Conservation (phyloP, 768 basidiomycete species). For the Infundibulicybe gibba region DNA sequence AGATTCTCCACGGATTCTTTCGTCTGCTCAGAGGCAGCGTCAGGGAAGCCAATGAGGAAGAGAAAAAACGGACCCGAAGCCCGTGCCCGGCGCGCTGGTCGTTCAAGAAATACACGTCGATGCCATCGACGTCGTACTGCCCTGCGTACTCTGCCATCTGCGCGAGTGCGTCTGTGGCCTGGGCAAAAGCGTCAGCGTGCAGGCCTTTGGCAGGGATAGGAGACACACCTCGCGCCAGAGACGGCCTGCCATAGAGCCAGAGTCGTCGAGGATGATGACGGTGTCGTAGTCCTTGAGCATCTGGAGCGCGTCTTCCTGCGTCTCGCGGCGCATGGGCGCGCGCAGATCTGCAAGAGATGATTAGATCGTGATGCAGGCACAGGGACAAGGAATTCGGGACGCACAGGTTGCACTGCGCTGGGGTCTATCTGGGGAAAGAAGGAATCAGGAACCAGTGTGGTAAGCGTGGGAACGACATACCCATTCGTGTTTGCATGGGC, state of each 20-base stretch:
- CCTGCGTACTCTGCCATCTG: conserved; percentile 44
- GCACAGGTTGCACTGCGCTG: too few relatives aligned
- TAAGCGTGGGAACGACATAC: too few relatives aligned
- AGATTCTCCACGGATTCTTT: conserved; percentile 30
- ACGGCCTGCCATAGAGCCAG: conserved; percentile 46
- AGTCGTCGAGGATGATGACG: conserved; percentile 59
- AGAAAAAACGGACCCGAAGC: conserved; percentile 30
- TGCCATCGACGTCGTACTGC: conserved; percentile 52
- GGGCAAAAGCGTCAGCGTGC: not conserved
- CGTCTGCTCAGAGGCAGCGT: conserved; percentile 29
- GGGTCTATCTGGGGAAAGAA: too few relatives aligned
- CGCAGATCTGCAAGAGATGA: conserved; percentile 7
- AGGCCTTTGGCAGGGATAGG: too few relatives aligned
- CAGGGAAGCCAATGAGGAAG: too few relatives aligned
- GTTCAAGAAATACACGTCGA: conserved; percentile 64
- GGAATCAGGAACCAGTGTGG: too few relatives aligned
- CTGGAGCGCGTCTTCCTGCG: conserved; percentile 25
- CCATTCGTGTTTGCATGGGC: too few relatives aligned
- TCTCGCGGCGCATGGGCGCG: conserved; percentile 12
- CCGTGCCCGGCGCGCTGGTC: conserved; percentile 20
- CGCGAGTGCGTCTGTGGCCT: conserved; percentile 45
- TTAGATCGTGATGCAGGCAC: too few relatives aligned
- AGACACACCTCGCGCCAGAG: conserved; percentile 47
- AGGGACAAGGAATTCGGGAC: not conserved
- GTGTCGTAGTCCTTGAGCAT: conserved; percentile 48